Percentiles rank a stretch among this genome's conserved stretches.
Conservation (phyloP, 495 filamentous ascomycete species). For the Massariosphaeria phaeospora region DNA sequence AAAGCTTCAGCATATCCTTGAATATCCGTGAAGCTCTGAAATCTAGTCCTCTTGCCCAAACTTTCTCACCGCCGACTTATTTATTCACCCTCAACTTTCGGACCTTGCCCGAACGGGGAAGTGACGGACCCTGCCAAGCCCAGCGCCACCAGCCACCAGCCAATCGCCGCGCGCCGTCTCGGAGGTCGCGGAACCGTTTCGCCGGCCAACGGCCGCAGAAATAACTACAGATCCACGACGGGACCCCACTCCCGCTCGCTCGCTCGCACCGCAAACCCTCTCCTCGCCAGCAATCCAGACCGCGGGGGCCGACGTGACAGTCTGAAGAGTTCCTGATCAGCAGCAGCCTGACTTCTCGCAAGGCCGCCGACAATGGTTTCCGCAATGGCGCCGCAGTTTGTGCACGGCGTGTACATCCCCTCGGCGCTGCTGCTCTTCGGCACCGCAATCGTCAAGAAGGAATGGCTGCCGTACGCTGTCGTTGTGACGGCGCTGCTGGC, state of each 20-base stretch:
- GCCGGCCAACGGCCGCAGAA: background rate
- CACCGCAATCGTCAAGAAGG: constrained; percentile 66
- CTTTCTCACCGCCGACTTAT: no score
- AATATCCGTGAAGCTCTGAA: no score
- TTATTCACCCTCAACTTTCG: no score
- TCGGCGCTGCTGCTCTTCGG: constrained; percentile 74
- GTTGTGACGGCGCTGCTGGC: constrained; percentile 56
- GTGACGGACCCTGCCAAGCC: constrained; percentile 31
- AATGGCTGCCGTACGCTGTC: constrained; percentile 72
- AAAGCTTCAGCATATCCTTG: no score
- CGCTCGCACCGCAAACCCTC: no score
- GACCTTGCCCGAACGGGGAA: no score
- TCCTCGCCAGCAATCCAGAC: no score
- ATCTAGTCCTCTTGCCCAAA: no score
- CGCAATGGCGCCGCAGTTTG: constrained; percentile 46
- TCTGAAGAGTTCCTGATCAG: no score
- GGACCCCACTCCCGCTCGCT: background rate
- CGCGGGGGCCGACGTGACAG: no score
- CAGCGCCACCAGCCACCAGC: background rate
- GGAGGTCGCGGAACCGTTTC: constrained; percentile 7
- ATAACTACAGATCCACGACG: background rate
- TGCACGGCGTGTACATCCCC: constrained; percentile 80
- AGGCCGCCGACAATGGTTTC: constrained; percentile 17
- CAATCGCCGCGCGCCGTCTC: constrained; percentile 7
- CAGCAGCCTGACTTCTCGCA: no score